A percentile compares a stretch with the other conserved stretches of the same genome.
phyloP scores from a whole-genome alignment of 1,139 yeast species.

The Lodderomyces margitis region DNA sequence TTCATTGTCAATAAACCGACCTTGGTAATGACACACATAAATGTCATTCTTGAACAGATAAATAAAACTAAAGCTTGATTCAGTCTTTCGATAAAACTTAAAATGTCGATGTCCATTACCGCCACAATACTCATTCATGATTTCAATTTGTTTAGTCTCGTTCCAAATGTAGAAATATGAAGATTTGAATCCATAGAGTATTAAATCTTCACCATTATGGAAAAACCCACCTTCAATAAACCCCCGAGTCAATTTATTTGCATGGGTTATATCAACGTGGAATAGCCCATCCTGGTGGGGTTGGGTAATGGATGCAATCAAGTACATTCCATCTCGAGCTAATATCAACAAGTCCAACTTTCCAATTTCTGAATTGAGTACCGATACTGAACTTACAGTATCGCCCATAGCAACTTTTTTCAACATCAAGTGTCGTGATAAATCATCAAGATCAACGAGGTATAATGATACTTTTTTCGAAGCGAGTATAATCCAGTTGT shows the following conservation, averaged over 20 bases:
- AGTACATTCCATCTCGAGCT: slow-evolving; percentile 64
- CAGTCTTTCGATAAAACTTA: slow-evolving; percentile 41
- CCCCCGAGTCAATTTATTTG: slow-evolving; percentile 70
- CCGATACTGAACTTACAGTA: slow-evolving; percentile 59
- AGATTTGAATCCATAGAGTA: slow-evolving; percentile 80
- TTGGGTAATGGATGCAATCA: slow-evolving; percentile 27
- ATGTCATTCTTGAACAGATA: slow-evolving; percentile 58
- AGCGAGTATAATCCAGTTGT: slow-evolving; percentile 55
- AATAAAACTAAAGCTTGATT: slow-evolving; percentile 28
- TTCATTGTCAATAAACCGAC: background rate
- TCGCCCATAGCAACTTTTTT: slow-evolving; percentile 70
- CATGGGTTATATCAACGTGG: slow-evolving; percentile 39
- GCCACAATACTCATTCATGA: slow-evolving; percentile 76
- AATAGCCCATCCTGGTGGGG: slow-evolving; percentile 7
- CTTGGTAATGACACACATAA: slow-evolving; percentile 28
- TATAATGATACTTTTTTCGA: slow-evolving; percentile 71
- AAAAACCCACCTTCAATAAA: slow-evolving; percentile 73
- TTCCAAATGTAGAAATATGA: slow-evolving; percentile 79
- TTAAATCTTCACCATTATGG: slow-evolving; percentile 52
- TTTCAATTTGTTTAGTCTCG: slow-evolving; percentile 72
- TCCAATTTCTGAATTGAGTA: slow-evolving; percentile 25
- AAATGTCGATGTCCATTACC: slow-evolving; percentile 82
- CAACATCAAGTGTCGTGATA: slow-evolving; percentile 28
- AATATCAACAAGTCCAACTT: slow-evolving; percentile 40
- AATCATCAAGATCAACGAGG: slow-evolving; percentile 42